Percentiles rank a stretch among this genome's conserved stretches.
phyloP scores from a whole-genome alignment of 495 filamentous ascomycete species.

The Aspergillus nanangensis region DNA sequence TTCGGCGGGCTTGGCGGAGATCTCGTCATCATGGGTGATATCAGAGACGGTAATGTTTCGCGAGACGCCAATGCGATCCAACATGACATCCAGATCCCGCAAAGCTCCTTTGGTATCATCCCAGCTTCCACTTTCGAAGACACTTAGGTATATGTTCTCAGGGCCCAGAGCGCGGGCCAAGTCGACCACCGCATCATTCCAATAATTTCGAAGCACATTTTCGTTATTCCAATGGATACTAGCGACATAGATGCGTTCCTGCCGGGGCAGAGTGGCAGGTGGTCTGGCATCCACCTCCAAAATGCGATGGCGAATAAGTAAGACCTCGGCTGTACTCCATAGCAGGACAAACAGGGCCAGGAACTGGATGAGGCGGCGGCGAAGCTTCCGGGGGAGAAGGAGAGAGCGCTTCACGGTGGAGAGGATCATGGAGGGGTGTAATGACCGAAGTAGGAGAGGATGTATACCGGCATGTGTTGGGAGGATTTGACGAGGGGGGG shows the following conservation, averaged over 20 bases:
- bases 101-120: constrained; percentile 66
- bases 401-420: neutral
- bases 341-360: neutral
- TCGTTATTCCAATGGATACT: constrained; percentile 68
- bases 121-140: constrained; percentile 69
- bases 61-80: constrained; percentile 49
- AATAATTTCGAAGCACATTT: neutral
- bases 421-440: neutral
- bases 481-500: too few species aligned
- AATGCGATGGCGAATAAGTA: neutral
- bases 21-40: constrained; percentile 53
- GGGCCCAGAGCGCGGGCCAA: constrained; percentile 53
- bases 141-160: constrained; percentile 65
- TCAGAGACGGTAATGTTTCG: constrained; percentile 50
- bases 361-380: neutral
- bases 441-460: neutral
- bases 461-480: neutral
- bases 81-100: constrained; percentile 49
- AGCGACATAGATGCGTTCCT: constrained; percentile 57
- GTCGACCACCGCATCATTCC: constrained; percentile 62
- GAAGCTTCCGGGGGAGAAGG: neutral
- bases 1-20: constrained; percentile 28
- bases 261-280: neutral
- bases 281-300: neutral
- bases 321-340: neutral